Conservation (phyloP, 2,329 filamentous ascomycete genomes). For the Cordyceps cicadae region DNA sequence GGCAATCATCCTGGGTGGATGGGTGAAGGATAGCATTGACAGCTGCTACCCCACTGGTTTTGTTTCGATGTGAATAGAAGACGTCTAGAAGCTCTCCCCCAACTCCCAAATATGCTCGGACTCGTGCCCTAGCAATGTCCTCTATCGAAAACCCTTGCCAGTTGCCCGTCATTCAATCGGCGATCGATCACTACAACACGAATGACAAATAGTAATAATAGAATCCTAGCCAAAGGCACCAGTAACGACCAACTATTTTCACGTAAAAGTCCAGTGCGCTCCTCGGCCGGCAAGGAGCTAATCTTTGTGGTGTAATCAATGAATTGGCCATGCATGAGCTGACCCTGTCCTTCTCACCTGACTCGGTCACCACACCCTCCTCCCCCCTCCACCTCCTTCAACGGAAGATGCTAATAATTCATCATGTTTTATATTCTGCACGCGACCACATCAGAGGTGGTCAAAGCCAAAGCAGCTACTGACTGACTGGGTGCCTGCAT, state of each 20-base stretch:
- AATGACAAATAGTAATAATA: too few species aligned
- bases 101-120: background rate
- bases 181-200: background rate
- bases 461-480: too few species aligned
- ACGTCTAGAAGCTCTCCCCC: conserved; percentile 6
- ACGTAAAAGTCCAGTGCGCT: too few species aligned
- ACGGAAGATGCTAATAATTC: background rate
- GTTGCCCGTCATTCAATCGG: background rate
- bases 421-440: too few species aligned
- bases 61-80: background rate
- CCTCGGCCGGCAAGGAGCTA: background rate
- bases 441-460: too few species aligned
- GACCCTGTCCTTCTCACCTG: background rate
- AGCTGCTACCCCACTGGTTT: background rate
- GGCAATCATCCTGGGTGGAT: too few species aligned
- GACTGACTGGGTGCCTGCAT: too few species aligned
- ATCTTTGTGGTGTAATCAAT: background rate
- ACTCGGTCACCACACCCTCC: background rate
- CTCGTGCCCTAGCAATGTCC: background rate
- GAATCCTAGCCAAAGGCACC: too few species aligned
- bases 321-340: background rate
- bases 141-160: too few species aligned
- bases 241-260: too few species aligned
- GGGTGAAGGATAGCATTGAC: background rate
- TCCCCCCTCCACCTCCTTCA: background rate